Evolutionary conservation across 345 rosid genomes (phyloP), one percentile per base, ranked within the genome.

Genomic region (Citrus glauca): DNA sequence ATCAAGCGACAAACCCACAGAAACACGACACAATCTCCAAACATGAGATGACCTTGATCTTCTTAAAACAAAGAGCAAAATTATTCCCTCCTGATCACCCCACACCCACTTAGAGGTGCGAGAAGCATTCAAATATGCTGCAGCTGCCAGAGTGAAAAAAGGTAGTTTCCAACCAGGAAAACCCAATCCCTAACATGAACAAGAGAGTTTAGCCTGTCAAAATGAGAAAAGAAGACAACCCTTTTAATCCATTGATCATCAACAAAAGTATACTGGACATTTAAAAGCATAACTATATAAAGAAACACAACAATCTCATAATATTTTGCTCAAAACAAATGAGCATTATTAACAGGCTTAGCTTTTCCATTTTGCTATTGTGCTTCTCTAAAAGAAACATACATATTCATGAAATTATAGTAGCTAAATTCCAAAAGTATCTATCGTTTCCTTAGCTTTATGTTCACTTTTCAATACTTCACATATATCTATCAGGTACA

Each of bases 111-210:
- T 85, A 53, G 87, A 94, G 99, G 98, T 93, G 99, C 90, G 94
- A 97, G 97, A 90, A 88, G 81, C 80, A 81, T 86, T 82, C 60
- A 81, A 69, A 77, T 86, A 85, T 81, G 88, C 83, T 84, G 92
- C 81, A 87, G 98, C 93, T 91, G 99, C 99, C 98, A 97, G 99
- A 93, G 92, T 97, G 95, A 90, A 94, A 84, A 82, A 78, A 72
- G 81, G 87, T 79, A 69, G 82, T 75, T 80, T 69, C 74, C 82
- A 82, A 88, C 87, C 82, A 90, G 76, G 83, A 78, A 84, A 91
- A 79, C 87, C 79, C 76, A 86, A 63, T 72, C 50, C 59, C 77
- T 77, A 82, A 55, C 84, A 75, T 69, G 86, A 72, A 85, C 65
- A 81, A 62, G 66, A 79, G 80, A 78, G 35, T 45, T 73, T 65